phyloP scores from a whole-genome alignment of 2,329 filamentous ascomycete genomes.

The Gaeumannomyces sp. region DNA sequence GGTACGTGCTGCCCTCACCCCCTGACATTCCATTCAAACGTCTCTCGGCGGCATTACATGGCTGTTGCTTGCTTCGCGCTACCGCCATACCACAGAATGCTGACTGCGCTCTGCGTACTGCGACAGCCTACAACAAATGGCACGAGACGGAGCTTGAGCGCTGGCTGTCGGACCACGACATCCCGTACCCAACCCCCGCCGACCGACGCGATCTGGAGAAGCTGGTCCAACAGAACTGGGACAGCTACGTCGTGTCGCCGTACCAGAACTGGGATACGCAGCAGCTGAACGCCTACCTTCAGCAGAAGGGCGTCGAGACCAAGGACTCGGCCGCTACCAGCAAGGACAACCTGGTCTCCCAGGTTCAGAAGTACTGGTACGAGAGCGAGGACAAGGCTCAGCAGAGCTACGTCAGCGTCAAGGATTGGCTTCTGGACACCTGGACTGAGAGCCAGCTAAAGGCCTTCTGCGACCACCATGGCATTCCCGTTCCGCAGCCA shows the following conservation, averaged over 20 bases:
- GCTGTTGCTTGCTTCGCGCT: too few relatives aligned
- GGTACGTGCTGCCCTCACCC: conserved; percentile 48
- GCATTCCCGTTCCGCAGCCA: conserved; percentile 81
- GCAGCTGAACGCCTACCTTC: conserved; percentile 62
- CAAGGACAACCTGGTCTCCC: conserved; percentile 60
- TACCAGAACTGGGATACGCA: conserved; percentile 72
- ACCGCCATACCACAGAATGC: not conserved
- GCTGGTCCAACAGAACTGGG: conserved; percentile 87
- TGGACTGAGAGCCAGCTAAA: conserved; percentile 94
- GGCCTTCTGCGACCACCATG: conserved; percentile 82
- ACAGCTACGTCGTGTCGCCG: conserved; percentile 64
- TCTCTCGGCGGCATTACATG: conserved; percentile 2
- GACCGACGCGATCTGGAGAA: conserved; percentile 93
- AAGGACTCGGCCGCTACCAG: conserved; percentile 60
- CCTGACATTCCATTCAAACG: conserved; percentile 8
- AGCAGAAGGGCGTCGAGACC: conserved; percentile 63
- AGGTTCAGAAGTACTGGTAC: conserved; percentile 69
- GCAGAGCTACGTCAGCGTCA: conserved; percentile 63
- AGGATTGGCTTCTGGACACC: conserved; percentile 91
- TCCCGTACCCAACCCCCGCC: conserved; percentile 83
- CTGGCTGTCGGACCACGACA: conserved; percentile 88
- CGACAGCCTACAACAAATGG: conserved; percentile 93
- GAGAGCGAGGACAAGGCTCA: conserved; percentile 73
- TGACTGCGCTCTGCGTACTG: conserved; percentile 9
- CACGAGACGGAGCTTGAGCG: conserved; percentile 95